phyloP scores from a whole-genome alignment of 139 green algal genomes.

The Haematococcus sp. region DNA sequence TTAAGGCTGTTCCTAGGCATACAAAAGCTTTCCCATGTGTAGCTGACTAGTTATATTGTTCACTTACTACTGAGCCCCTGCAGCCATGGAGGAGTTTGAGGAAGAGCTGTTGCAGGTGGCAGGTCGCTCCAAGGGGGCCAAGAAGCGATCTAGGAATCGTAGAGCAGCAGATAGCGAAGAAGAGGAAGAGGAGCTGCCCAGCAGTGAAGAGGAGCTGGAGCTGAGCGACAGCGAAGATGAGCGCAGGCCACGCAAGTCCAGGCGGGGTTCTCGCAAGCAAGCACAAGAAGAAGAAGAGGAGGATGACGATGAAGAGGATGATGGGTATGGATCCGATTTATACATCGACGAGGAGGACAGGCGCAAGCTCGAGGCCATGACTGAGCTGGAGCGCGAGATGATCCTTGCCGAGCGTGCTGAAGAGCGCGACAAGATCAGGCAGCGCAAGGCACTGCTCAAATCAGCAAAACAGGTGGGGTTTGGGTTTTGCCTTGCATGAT shows the following conservation, averaged over 20 bases:
- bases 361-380: constrained; percentile 48
- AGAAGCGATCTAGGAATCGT: not conserved
- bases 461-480: not conserved
- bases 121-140: not conserved
- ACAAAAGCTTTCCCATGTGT: no score
- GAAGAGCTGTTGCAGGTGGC: constrained; percentile 8
- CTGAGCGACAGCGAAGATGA: not conserved
- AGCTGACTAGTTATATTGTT: no score
- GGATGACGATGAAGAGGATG: constrained; percentile 28
- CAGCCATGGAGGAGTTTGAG: constrained; percentile 9
- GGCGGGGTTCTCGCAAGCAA: not conserved
- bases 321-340: constrained; percentile 43
- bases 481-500: not conserved
- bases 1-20: no score
- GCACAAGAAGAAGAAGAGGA: constrained; percentile 32
- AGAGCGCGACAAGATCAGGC: constrained; percentile 39
- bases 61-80: not conserved
- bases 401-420: constrained; percentile 55
- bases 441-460: constrained; percentile 39
- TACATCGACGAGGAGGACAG: constrained; percentile 62
- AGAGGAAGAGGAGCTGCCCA: constrained; percentile 11
- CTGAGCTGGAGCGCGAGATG: constrained; percentile 65
- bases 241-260: not conserved
- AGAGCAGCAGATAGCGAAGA: not conserved
- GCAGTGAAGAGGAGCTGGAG: not conserved